A percentile compares a stretch with the other conserved stretches of the same genome.
Conservation (phyloP, 768 basidiomycete genomes). For the Psilocybe subaeruginosa region DNA sequence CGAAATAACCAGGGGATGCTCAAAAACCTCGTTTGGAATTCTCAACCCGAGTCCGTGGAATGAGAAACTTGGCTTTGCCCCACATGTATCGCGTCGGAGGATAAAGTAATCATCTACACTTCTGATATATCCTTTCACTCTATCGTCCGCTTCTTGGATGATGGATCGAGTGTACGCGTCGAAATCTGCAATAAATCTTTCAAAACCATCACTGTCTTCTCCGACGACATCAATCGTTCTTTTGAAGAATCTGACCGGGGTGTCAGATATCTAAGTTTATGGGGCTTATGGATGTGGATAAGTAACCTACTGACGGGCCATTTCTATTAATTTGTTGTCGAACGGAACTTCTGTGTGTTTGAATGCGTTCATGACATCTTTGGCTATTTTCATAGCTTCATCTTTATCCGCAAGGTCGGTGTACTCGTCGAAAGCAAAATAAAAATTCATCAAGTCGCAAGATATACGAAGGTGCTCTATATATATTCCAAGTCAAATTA, state of each 20-base stretch:
- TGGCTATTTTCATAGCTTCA: conserved; percentile 31
- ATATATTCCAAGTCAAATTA: background rate
- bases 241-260: conserved; percentile 14
- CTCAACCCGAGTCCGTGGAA: conserved; percentile 39
- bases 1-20: conserved; percentile 37
- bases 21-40: conserved; percentile 42
- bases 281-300: background rate
- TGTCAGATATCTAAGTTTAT: conserved; percentile 14
- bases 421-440: conserved; percentile 53
- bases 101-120: conserved; percentile 38
- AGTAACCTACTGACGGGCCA: conserved; percentile 41
- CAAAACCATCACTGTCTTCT: conserved; percentile 10
- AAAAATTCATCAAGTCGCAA: conserved; percentile 52
- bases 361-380: conserved; percentile 43
- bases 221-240: conserved; percentile 14
- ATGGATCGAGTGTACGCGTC: conserved; percentile 32
- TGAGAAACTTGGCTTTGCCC: conserved; percentile 42
- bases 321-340: conserved; percentile 35
- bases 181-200: conserved; percentile 25
- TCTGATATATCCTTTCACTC: conserved; percentile 33
- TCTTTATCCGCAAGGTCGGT: conserved; percentile 40
- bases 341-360: conserved; percentile 7
- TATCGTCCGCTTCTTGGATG: conserved; percentile 44
- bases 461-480: conserved; percentile 21
- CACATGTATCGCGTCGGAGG: conserved; percentile 44